Percentiles rank a stretch among this genome's conserved stretches.
Conservation (phyloP, 306 rosid genomes). For the Citrullus colocynthis region DNA sequence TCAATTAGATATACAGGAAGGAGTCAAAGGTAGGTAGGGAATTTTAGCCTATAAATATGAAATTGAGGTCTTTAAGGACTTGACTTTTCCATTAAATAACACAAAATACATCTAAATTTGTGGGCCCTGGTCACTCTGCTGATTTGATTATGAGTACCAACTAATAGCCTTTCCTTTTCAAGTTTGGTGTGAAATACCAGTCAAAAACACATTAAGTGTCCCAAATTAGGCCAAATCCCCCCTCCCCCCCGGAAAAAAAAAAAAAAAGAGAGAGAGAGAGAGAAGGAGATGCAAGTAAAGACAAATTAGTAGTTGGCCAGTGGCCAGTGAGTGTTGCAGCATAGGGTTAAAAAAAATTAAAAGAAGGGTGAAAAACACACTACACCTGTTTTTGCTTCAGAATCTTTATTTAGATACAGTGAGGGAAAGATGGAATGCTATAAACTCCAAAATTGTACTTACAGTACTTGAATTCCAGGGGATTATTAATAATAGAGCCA, state of each 20-base stretch:
- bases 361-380: background rate
- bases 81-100: background rate
- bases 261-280: background rate
- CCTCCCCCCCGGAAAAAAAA: background rate
- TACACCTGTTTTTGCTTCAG: background rate
- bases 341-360: background rate
- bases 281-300: background rate
- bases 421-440: background rate
- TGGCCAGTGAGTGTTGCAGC: background rate
- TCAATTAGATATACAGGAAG: background rate
- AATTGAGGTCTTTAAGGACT: background rate
- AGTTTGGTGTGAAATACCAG: background rate
- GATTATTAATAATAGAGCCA: background rate
- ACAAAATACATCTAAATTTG: background rate
- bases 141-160: background rate
- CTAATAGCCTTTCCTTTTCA: background rate
- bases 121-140: background rate
- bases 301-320: background rate
- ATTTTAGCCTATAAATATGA: slow-evolving; percentile 1
- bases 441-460: slow-evolving; percentile 2
- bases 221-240: background rate
- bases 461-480: background rate
- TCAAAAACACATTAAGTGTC: background rate
- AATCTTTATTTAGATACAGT: background rate
- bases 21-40: slow-evolving; percentile 3